Conservation (phyloP, 1,284 basidiomycete species). For the Mrakiaceae sp. region DNA sequence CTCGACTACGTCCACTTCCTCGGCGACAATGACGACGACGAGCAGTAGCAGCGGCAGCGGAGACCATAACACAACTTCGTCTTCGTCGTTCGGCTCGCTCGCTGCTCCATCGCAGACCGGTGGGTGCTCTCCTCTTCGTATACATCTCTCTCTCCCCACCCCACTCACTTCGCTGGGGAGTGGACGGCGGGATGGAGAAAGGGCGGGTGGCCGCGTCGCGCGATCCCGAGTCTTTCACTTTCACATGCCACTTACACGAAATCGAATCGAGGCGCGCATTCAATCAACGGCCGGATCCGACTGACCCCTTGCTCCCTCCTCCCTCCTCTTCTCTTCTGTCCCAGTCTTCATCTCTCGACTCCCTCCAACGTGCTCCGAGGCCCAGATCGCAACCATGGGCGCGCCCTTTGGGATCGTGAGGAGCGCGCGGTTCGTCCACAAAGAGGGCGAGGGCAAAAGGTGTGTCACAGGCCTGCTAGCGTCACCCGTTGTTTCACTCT, state of each 20-base stretch:
- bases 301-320: background rate
- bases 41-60: too few species aligned
- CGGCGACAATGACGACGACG: too few species aligned
- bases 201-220: background rate
- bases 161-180: background rate
- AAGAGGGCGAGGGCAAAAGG: constrained; percentile 10
- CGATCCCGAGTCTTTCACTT: background rate
- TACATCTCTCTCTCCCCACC: background rate
- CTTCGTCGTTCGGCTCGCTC: too few species aligned
- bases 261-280: too few species aligned
- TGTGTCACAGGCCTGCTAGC: too few species aligned
- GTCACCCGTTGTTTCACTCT: too few species aligned
- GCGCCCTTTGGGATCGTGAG: constrained; percentile 9
- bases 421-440: constrained; percentile 11
- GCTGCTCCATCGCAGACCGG: too few species aligned
- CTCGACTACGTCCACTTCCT: too few species aligned
- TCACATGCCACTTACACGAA: background rate
- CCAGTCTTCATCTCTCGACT: constrained; percentile 16
- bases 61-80: too few species aligned
- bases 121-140: too few species aligned
- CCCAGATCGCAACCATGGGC: constrained; percentile 6
- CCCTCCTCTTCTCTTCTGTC: background rate
- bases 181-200: background rate
- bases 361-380: constrained; percentile 9
- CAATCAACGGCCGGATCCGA: background rate